Percentiles rank a stretch among this genome's conserved stretches.
phyloP scores from a whole-genome alignment of 805 yeast genomes.

The Metschnikowia proteae region DNA sequence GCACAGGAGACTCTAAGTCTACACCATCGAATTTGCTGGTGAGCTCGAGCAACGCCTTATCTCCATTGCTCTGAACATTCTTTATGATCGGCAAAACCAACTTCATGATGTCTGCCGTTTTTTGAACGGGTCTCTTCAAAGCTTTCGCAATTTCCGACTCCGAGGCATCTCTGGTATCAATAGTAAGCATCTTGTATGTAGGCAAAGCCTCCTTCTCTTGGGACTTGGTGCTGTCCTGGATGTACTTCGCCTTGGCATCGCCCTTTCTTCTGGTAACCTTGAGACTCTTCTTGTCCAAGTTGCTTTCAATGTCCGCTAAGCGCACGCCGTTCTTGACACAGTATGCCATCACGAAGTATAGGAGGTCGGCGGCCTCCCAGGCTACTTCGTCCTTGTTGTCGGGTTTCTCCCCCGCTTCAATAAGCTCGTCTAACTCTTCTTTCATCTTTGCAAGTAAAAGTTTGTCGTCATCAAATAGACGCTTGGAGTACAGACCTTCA shows the following conservation, averaged over 20 bases:
- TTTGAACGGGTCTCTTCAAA: constrained; percentile 91
- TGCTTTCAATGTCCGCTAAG: constrained; percentile 75
- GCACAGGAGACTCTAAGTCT: constrained; percentile 61
- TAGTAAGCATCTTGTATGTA: constrained; percentile 48
- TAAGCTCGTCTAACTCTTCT: constrained; percentile 95
- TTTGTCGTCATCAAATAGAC: constrained; percentile 75
- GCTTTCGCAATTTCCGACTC: constrained; percentile 52
- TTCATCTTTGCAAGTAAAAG: constrained; percentile 81
- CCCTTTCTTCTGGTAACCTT: constrained; percentile 93
- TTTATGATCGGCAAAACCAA: constrained; percentile 87
- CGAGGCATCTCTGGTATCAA: constrained; percentile 35
- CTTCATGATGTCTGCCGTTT: constrained; percentile 87
- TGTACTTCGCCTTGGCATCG: constrained; percentile 85
- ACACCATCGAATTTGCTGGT: constrained; percentile 93
- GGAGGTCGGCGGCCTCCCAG: constrained; percentile 96
- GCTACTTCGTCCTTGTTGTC: constrained; percentile 51
- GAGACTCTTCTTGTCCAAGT: constrained; percentile 75
- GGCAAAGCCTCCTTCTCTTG: constrained; percentile 9
- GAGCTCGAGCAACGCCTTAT: constrained; percentile 79
- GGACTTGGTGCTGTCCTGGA: constrained; percentile 6
- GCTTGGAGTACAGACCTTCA: constrained; percentile 88
- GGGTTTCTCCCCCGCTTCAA: constrained; percentile 64
- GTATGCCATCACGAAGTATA: constrained; percentile 53
- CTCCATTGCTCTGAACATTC: constrained; percentile 74
- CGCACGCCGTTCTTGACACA: constrained; percentile 71